A percentile compares a stretch with the other conserved stretches of the same genome.
Evolutionary conservation across 257 asterid species (phyloP).

Genomic region (Eucommia ulmoides): DNA sequence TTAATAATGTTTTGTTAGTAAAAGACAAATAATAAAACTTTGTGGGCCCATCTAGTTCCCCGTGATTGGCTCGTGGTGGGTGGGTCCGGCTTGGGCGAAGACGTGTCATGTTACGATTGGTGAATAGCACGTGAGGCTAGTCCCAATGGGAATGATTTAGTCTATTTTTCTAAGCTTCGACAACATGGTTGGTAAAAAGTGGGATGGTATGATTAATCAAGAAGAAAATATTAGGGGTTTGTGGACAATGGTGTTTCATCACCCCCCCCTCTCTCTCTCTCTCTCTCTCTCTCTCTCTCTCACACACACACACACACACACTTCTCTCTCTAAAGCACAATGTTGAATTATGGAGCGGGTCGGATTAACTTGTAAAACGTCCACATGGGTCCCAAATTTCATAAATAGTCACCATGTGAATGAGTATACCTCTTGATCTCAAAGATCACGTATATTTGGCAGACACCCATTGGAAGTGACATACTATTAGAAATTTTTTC

Average conservation of each 20-base stretch:
- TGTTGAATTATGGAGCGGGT: too few relatives aligned
- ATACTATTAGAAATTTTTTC: too few relatives aligned
- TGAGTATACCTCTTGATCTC: too few relatives aligned
- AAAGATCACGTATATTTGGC: too few relatives aligned
- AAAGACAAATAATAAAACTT: slow-evolving; percentile 3
- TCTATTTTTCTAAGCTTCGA: background rate
- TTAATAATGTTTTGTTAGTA: slow-evolving; percentile 9
- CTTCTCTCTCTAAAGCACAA: too few relatives aligned
- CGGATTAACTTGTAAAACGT: too few relatives aligned
- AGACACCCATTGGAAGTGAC: too few relatives aligned
- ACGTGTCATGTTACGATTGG: slow-evolving; percentile 22
- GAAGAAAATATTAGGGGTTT: slow-evolving; percentile 17
- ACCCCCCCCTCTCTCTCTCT: too few relatives aligned
- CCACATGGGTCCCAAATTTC: too few relatives aligned
- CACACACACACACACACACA: too few relatives aligned
- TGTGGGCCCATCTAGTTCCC: slow-evolving; percentile 6
- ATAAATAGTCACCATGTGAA: too few relatives aligned
- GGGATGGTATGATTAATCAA: slow-evolving; percentile 17
- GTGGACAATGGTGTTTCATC: slow-evolving; percentile 30
- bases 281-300: too few relatives aligned
- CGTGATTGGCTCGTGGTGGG: slow-evolving; percentile 22
- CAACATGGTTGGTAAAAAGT: slow-evolving; percentile 22
- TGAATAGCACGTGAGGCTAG: slow-evolving; percentile 37
- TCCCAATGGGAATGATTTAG: background rate
- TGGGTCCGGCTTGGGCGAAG: background rate